phyloP scores from a whole-genome alignment of 345 rosid species.

The Fremontodendron californicum region DNA sequence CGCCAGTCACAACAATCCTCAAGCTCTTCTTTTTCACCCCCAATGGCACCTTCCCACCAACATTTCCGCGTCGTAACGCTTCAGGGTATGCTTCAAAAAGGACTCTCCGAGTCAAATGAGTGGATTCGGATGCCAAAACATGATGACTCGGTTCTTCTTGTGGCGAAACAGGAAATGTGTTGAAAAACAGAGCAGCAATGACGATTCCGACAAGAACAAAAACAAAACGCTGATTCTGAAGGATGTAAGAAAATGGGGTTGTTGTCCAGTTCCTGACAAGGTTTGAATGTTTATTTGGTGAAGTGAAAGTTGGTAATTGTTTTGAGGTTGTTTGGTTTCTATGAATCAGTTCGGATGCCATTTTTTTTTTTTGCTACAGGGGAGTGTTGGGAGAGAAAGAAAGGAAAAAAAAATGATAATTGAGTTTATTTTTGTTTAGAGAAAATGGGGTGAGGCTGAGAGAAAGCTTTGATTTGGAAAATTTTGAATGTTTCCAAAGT shows the following conservation, averaged over 20 bases:
- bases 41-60: conserved; percentile 49
- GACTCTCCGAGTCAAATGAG: conserved; percentile 21
- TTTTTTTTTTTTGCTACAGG: not conserved
- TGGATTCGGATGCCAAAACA: conserved; percentile 15
- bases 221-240: conserved; percentile 47
- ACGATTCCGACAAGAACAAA: conserved; percentile 58
- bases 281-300: not conserved
- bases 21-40: conserved; percentile 52
- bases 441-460: not conserved
- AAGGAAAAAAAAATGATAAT: not conserved
- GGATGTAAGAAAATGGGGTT: conserved; percentile 40
- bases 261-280: not conserved
- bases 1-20: conserved; percentile 73
- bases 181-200: conserved; percentile 59
- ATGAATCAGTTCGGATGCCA: conserved; percentile 27
- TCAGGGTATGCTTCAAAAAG: conserved; percentile 26
- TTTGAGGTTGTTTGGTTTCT: conserved; percentile 17
- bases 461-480: not conserved
- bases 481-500: not conserved
- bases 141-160: conserved; percentile 5
- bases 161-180: conserved; percentile 32
- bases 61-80: conserved; percentile 12
- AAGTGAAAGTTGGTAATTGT: not conserved
- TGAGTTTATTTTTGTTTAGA: not conserved
- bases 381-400: not conserved